Base-by-base conservation (phyloP, 768 basidiomycete species). In the Suillus subalutaceus region DNA sequence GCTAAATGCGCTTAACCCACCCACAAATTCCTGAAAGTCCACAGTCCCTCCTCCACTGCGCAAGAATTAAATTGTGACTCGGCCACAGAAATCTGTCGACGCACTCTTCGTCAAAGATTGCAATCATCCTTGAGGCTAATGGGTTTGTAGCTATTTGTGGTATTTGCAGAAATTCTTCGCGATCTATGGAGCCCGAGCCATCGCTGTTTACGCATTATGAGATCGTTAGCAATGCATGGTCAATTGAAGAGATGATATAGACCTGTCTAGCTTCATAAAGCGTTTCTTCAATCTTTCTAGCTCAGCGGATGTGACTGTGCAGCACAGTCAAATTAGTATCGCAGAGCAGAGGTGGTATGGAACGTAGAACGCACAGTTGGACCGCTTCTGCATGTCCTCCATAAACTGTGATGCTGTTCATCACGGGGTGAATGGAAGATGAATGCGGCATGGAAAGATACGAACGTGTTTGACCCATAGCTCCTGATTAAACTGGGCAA, bases 1-100 rank as follows among this genome's bases (percentile, higher is more conserved):
- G 70, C 95, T 97, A 79, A 99, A 99, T 62, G 97, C 97, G 75
- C 96, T 98, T 74, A 99, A 78, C 1, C 97, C 97, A 3, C 95
- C 96, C 0, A 99, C 97, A 72, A 99, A 99, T 79, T 99, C 97
- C 73, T 99, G 96, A 78, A 99, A 99, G 78, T 99, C 97, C 59
- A 99, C 97, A 0, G 96, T 96, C 65, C 97, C 97, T 77, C 96
- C 95, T 66, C 97, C 97, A 77, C 97, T 99, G 72, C 26, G 35
- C 20, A 68, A 43, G 63, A 63, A 43, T 37, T 18, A 35, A 60
- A 52, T 20, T 35, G 4, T 37, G 56, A 63, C 9, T 63, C 18
- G 46, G 63, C n/a, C 53, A 55, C 40, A 18, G 66, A 65, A 63
- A 62, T 62, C 56, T 30, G 56, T 67, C 65, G 56, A 88, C 94